Conservation (phyloP, 768 basidiomycete species). For the Sutorius australiensis region DNA sequence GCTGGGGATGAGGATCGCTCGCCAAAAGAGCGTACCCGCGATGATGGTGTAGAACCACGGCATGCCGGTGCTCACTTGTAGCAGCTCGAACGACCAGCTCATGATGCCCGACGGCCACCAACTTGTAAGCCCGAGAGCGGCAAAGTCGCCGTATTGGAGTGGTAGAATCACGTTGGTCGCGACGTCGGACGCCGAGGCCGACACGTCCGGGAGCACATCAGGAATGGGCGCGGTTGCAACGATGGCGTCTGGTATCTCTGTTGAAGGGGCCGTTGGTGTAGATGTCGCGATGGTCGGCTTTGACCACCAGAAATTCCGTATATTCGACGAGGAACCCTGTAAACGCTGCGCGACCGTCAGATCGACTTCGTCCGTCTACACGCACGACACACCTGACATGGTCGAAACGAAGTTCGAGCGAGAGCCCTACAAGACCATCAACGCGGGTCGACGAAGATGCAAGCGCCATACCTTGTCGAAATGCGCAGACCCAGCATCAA, state of each 20-base stretch:
- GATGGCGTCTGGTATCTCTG: not conserved
- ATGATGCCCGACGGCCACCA: conserved; percentile 70
- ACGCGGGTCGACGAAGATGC: not conserved
- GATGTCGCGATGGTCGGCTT: conserved; percentile 12
- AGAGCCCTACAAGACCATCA: conserved; percentile 18
- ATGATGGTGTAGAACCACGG: conserved; percentile 87
- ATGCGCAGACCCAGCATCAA: conserved; percentile 25
- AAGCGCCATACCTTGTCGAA: conserved; percentile 17
- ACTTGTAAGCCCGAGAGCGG: conserved; percentile 57
- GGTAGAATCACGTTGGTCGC: conserved; percentile 37
- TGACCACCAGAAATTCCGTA: conserved; percentile 34
- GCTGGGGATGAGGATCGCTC: conserved; percentile 57
- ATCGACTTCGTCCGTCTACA: not conserved
- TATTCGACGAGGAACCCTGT: conserved; percentile 7
- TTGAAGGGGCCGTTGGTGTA: not conserved
- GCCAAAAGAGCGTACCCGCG: conserved; percentile 57
- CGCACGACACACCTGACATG: not conserved
- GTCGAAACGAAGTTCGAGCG: conserved; percentile 5
- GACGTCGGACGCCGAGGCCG: conserved; percentile 13
- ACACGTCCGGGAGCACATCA: conserved; percentile 8
- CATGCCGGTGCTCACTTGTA: conserved; percentile 66
- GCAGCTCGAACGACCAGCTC: conserved; percentile 58
- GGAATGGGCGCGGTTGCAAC: conserved; percentile 3
- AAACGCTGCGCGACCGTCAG: conserved; percentile 9
- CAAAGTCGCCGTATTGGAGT: conserved; percentile 69